Evolutionary conservation across 106 monocot species (phyloP), one percentile per base, ranked within the genome.

Genomic region (Dioscorea alata): DNA sequence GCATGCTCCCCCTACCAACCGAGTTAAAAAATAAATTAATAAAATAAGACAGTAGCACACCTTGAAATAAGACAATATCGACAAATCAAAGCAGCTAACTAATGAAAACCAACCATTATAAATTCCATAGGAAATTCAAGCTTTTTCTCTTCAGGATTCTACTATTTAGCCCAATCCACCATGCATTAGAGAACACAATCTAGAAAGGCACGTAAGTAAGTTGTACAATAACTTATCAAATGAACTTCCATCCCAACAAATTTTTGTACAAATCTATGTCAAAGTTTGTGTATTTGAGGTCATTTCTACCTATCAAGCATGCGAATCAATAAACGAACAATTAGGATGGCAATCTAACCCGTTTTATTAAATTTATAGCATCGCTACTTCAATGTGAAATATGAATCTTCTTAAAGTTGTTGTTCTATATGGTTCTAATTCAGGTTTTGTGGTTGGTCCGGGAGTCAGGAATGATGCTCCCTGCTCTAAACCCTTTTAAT

Each of bases 181-280:
- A 92, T 60, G 97, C 92, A 66, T 92, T 92, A 28, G 97, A 87
- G 82, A 97, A 97, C 25, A 97, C 86, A 79, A 97, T 84, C 97
- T 97, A 85, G 25, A 16, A 67, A 68, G 69, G 61, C 42, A 32
- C 54, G 4, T 25, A 19, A 72, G n/a, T 49, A 49, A 22, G 10
- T 16, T 63, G 7, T 22, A 1, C 22, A 60, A 42, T 42, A 42
- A 10, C 42, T 42, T 42, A 42, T 6, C 42, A 10, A 42, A 42
- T 42, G 0, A 8, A 42, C 42, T 42, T 42, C 42, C 6, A 42
- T 8, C 2, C 10, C 42, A 23, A 21, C 23, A 60, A 9, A 23
- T 23, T 60, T 21, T 60, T 56, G 5, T 28, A 16, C 60, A 60
- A 13, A 60, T 23, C 13, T 60, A 6, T 10, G 10, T 5, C 6